phyloP scores from a whole-genome alignment of 1,139 yeast species.

The Blastobotrys ciferrii region DNA sequence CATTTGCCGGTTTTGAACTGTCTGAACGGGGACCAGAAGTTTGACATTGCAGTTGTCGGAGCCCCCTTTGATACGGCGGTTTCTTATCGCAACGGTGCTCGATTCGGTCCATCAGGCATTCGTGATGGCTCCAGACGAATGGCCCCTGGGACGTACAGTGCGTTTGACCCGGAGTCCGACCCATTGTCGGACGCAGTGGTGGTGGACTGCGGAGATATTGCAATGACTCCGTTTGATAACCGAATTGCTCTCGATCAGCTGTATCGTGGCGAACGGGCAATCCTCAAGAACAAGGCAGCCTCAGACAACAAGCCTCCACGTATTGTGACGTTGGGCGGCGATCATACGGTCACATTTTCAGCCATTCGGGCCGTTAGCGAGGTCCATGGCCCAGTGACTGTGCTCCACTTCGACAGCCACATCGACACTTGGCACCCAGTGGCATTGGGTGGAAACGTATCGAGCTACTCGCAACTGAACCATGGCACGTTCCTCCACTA shows the following conservation, averaged over 20 bases:
- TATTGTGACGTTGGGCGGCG: slow-evolving; percentile 72
- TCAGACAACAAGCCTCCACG: slow-evolving; percentile 41
- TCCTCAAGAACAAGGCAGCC: slow-evolving; percentile 9
- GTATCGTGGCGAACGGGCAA: slow-evolving; percentile 56
- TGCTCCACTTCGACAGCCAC: slow-evolving; percentile 76
- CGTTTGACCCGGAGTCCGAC: slow-evolving; percentile 60
- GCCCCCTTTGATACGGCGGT: slow-evolving; percentile 80
- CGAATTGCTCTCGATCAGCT: slow-evolving; percentile 66
- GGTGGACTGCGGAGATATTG: slow-evolving; percentile 77
- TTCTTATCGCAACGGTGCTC: slow-evolving; percentile 70
- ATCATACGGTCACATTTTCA: slow-evolving; percentile 68
- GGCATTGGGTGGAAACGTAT: slow-evolving; percentile 64
- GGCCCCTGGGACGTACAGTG: slow-evolving; percentile 19
- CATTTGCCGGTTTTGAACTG: slow-evolving; percentile 63
- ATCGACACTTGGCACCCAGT: slow-evolving; percentile 67
- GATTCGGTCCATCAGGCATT: slow-evolving; percentile 78
- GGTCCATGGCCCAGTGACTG: slow-evolving; percentile 60
- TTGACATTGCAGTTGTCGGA: slow-evolving; percentile 70
- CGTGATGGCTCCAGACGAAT: slow-evolving; percentile 65
- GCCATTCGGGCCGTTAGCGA: slow-evolving; percentile 61
- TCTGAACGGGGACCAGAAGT: slow-evolving; percentile 40
- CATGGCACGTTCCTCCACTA: slow-evolving; percentile 81
- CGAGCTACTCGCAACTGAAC: slow-evolving; percentile 46
- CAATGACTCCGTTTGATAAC: slow-evolving; percentile 80
- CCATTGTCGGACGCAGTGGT: slow-evolving; percentile 60